Percentiles rank a stretch among this genome's conserved stretches.
phyloP scores from a whole-genome alignment of 2,329 filamentous ascomycete genomes.

The Pyrenochaeta sp. region DNA sequence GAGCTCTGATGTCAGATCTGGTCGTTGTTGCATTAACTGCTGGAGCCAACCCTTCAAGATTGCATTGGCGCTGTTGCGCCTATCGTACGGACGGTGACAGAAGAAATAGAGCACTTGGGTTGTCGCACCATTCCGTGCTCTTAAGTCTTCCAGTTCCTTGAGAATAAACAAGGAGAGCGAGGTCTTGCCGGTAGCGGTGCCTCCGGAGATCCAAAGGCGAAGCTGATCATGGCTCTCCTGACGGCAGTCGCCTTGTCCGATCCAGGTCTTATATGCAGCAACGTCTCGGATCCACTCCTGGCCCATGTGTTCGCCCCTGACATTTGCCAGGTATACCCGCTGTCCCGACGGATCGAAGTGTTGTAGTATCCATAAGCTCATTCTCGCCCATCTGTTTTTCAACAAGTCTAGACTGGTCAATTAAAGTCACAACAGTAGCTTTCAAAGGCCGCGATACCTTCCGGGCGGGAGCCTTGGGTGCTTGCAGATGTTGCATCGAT shows the following conservation, averaged over 20 bases:
- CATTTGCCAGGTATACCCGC: neutral
- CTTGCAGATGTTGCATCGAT: neutral
- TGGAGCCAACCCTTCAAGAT: slow-evolving; percentile 2
- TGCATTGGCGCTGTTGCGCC: neutral
- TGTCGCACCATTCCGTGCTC: neutral
- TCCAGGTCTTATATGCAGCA: neutral
- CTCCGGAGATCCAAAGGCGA: neutral
- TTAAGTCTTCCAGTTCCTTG: neutral
- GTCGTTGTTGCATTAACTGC: slow-evolving; percentile 2
- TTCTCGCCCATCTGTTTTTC: neutral
- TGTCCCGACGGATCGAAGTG: neutral
- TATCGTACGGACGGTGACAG: neutral
- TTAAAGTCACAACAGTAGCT: neutral
- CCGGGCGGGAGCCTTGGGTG: neutral
- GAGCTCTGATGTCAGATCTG: neutral
- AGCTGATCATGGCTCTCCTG: neutral
- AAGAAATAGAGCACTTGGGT: slow-evolving; percentile 3
- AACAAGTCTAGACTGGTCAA: neutral
- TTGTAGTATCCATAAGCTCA: neutral
- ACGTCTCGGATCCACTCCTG: neutral
- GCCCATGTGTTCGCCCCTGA: neutral
- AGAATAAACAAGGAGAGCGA: neutral
- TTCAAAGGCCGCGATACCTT: neutral
- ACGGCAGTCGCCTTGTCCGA: neutral
- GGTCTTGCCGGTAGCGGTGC: neutral